These are phyloP conservation scores for Ampelomyces quisqualis DNA, from an alignment of 2,329 filamentous ascomycete genomes.

Conservation along the genomic window DNA sequence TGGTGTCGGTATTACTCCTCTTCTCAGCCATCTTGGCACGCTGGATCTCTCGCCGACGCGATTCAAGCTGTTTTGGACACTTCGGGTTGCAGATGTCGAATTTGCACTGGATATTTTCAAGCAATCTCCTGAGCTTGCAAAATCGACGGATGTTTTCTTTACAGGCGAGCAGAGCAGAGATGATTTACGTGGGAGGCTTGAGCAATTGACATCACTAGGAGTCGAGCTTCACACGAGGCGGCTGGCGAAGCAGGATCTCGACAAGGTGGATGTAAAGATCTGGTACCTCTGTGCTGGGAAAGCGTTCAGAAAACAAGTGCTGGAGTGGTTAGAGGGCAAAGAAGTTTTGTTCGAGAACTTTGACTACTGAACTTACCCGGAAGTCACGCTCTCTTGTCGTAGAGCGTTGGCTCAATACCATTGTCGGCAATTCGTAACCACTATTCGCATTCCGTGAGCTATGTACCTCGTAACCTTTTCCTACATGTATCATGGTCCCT, in stretches of 20 bases:
- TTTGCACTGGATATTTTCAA: constrained; percentile 63
- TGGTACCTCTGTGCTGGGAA: constrained; percentile 64
- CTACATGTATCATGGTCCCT: too few relatives aligned
- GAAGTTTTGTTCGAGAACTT: constrained; percentile 54
- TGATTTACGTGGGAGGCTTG: constrained; percentile 30
- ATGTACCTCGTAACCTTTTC: too few relatives aligned
- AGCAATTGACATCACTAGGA: constrained; percentile 34
- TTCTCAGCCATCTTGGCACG: constrained; percentile 65
- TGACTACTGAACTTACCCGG: constrained; percentile 29
- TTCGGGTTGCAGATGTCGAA: constrained; percentile 61
- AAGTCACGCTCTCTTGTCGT: too few relatives aligned
- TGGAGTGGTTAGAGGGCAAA: constrained; percentile 52
- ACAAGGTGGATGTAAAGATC: constrained; percentile 38
- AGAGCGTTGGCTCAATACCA: too few relatives aligned
- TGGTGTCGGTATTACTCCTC: constrained; percentile 80
- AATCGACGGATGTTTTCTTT: constrained; percentile 62
- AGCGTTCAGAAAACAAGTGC: constrained; percentile 51
- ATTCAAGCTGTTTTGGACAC: constrained; percentile 67
- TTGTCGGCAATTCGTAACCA: too few relatives aligned
- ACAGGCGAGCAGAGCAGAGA: constrained; percentile 50
- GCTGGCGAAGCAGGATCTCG: constrained; percentile 49
- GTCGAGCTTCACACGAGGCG: constrained; percentile 48
- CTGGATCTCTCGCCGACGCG: constrained; percentile 13
- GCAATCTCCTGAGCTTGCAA: constrained; percentile 54
- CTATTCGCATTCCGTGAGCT: too few relatives aligned